A percentile compares a stretch with the other conserved stretches of the same genome.
Conservation (phyloP, 495 filamentous ascomycete species). For the Lasiosphaeria ovina region DNA sequence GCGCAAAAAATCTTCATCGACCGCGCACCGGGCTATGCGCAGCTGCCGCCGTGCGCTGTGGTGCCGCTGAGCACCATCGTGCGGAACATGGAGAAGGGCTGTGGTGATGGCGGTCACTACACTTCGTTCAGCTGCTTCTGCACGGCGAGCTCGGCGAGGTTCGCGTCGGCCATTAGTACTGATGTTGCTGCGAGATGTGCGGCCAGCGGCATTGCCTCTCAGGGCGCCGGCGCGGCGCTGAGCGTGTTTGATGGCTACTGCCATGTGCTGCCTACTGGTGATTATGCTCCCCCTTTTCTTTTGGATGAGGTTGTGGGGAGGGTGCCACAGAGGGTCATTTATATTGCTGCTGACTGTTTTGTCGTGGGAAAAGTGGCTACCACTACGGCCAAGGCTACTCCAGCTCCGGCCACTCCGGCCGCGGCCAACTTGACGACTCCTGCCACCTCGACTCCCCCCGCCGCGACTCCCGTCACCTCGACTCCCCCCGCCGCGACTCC, state of each 20-base stretch:
- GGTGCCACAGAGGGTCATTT: no score
- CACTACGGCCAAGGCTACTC: no score
- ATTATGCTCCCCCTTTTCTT: no score
- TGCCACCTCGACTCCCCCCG: no score
- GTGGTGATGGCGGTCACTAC: conserved; percentile 20
- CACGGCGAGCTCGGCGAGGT: conserved; percentile 28
- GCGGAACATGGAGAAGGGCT: conserved; percentile 22
- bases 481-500: no score
- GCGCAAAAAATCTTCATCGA: conserved; percentile 24
- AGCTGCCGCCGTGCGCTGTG: conserved; percentile 21
- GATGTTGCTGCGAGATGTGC: neutral
- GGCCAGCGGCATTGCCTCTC: neutral
- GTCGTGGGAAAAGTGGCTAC: no score
- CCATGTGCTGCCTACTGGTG: neutral
- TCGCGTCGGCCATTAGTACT: conserved; percentile 16
- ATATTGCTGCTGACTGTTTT: no score
- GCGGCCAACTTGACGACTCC: no score
- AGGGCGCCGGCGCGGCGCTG: neutral
- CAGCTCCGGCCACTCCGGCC: no score
- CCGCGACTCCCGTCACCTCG: no score
- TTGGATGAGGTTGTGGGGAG: no score
- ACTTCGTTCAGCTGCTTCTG: conserved; percentile 31
- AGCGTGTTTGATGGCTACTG: neutral
- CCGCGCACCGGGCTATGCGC: conserved; percentile 17
- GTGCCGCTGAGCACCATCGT: conserved; percentile 22